These are phyloP conservation scores for Atkinsonella hypoxylon DNA, from an alignment of 2,329 filamentous ascomycete species.

Conservation along the genomic window DNA sequence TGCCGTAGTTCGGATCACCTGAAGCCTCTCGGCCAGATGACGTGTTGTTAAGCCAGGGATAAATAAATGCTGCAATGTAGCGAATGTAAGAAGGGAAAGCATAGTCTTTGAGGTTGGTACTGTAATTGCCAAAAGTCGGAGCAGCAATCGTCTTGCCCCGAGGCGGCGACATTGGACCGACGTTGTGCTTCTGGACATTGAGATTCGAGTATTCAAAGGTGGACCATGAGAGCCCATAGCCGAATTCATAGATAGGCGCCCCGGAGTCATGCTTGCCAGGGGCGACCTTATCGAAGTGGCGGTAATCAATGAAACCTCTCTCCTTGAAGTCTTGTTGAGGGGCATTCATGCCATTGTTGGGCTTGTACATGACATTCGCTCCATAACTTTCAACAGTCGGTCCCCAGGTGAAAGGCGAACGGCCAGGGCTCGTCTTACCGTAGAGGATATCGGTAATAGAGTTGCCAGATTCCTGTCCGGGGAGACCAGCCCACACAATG, in stretches of 20 bases:
- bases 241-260: slow-evolving; percentile 69
- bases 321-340: slow-evolving; percentile 67
- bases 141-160: slow-evolving; percentile 50
- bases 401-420: slow-evolving; percentile 73
- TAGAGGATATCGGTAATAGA: slow-evolving; percentile 74
- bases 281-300: slow-evolving; percentile 52
- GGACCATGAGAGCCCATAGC: slow-evolving; percentile 70
- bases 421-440: slow-evolving; percentile 66
- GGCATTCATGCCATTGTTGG: slow-evolving; percentile 53
- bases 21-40: slow-evolving; percentile 43
- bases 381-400: slow-evolving; percentile 55
- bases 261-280: slow-evolving; percentile 18
- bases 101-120: slow-evolving; percentile 52
- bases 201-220: slow-evolving; percentile 66
- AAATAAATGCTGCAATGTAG: slow-evolving; percentile 46
- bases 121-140: slow-evolving; percentile 51
- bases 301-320: slow-evolving; percentile 64
- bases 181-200: slow-evolving; percentile 37
- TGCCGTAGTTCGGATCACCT: slow-evolving; percentile 46
- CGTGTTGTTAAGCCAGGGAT: slow-evolving; percentile 60
- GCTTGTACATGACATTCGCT: slow-evolving; percentile 51
- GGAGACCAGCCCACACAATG: slow-evolving; percentile 70
- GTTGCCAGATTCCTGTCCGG: slow-evolving; percentile 75
- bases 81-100: slow-evolving; percentile 50
- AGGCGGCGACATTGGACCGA: slow-evolving; percentile 43